Base-by-base conservation (phyloP, 1,284 basidiomycete species). In the Exobasidium cylindrosporum region DNA sequence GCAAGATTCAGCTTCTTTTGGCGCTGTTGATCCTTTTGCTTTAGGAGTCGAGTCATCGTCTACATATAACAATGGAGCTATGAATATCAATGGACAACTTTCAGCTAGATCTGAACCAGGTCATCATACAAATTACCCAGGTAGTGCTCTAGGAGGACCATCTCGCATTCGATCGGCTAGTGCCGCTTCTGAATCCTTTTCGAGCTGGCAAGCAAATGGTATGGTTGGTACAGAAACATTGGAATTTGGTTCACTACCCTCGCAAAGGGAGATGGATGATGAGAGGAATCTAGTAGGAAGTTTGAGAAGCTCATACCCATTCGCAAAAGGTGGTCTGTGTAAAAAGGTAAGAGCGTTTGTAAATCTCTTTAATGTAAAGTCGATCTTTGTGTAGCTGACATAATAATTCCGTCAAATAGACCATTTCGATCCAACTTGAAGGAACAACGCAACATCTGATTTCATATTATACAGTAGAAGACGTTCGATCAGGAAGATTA, bases 401-500 rank as follows among this genome's bases (percentile, higher is more conserved):
- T 40, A 7, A 10, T 40, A 40, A 10, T 40, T 40, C 35, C n/a
- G n/a, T n/a, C n/a, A n/a, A n/a, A 29, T 78, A 95, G 92, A 95
- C 93, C 13, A 95, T 96, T 82, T 95, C 93, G 10, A 84, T 95
- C 57, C 89, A 88, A 35, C 90, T 95, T 63, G 86, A 88, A 58
- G 90, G 90, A 26, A 90, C 90, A 53, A 87, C 92, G 0, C 93
- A 97, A 77, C 94, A 97, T 79, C 86, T 97, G 64, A 91, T 97
- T 57, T 96, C 92, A 1, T 97, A 97, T 83, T 97, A 97, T 84
- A 89, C 88, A 68, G 86, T 95, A 61, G 89, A 92, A 69, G 94
- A 97, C 77, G 92, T 96, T 23, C 86, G 91, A 56, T 86, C 87
- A 60, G 92, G 91, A 23, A 88, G 91, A 31, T 85, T 97, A 5